Conservation (phyloP, 2,329 filamentous ascomycete species). For the Ceratocystis variospora region DNA sequence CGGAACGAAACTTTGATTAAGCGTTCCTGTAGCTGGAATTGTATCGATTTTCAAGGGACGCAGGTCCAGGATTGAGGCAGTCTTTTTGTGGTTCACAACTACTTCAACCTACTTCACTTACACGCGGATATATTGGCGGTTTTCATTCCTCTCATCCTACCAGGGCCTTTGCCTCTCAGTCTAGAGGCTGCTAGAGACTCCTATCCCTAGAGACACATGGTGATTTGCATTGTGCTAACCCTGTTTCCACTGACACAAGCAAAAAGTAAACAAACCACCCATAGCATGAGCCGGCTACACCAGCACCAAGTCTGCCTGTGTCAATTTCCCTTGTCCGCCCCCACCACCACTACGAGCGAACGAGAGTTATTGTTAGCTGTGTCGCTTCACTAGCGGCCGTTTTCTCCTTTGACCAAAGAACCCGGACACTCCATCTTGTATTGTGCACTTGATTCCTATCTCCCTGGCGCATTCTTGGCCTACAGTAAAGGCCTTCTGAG, state of each 20-base stretch:
- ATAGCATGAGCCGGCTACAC: background rate
- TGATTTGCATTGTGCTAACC: background rate
- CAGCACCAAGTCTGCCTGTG: background rate
- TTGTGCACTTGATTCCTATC: constrained; percentile 19
- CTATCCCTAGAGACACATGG: background rate
- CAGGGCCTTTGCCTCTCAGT: background rate
- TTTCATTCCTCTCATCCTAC: background rate
- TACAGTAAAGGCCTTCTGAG: background rate
- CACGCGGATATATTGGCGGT: background rate
- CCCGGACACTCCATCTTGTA: constrained; percentile 3
- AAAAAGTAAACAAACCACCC: background rate
- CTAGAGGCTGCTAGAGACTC: background rate
- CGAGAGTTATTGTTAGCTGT: background rate
- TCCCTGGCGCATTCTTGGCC: constrained; percentile 11
- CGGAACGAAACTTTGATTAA: background rate
- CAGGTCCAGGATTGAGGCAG: background rate
- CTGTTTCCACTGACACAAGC: background rate
- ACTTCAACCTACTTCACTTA: background rate
- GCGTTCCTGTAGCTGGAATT: constrained; percentile 7
- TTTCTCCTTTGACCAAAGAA: background rate
- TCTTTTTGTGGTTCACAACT: background rate
- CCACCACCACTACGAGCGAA: too few species aligned
- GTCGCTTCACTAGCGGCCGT: background rate
- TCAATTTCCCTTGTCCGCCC: background rate
- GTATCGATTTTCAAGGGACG: constrained; percentile 1